Percentiles rank a stretch among this genome's conserved stretches.
These are phyloP conservation scores for Acrocalymma vagum DNA, from an alignment of 2,329 filamentous ascomycete genomes.

Conservation along the genomic window DNA sequence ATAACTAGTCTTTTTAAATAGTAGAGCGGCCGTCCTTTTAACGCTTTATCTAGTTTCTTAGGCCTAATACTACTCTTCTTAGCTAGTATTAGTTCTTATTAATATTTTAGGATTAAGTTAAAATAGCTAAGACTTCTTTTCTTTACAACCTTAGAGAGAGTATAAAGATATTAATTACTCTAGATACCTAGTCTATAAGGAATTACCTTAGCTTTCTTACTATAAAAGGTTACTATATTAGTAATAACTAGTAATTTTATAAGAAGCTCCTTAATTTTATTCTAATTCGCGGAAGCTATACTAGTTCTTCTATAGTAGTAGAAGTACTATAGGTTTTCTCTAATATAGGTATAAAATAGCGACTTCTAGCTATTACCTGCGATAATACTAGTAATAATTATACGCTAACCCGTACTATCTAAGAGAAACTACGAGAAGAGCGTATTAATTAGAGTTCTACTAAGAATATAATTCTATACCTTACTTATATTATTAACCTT, in stretches of 20 bases:
- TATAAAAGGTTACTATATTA: slow-evolving; percentile 15
- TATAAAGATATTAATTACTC: slow-evolving; percentile 9
- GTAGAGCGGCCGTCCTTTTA: slow-evolving; percentile 8
- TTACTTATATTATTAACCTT: slow-evolving; percentile 12
- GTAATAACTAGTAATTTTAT: slow-evolving; percentile 4
- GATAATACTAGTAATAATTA: slow-evolving; percentile 7
- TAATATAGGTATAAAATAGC: slow-evolving; percentile 2
- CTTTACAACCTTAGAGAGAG: slow-evolving; percentile 4
- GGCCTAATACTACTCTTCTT: slow-evolving; percentile 6
- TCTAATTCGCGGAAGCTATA: slow-evolving; percentile 2
- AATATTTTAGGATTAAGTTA: slow-evolving; percentile 5
- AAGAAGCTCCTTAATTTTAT: slow-evolving; percentile 15
- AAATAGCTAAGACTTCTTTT: background rate
- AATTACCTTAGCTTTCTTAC: slow-evolving; percentile 12
- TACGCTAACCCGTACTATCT: slow-evolving; percentile 1
- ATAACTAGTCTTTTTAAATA: slow-evolving; percentile 9
- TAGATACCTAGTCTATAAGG: slow-evolving; percentile 8
- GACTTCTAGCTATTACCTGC: slow-evolving; percentile 8
- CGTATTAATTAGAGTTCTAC: background rate
- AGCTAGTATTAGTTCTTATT: slow-evolving; percentile 12
- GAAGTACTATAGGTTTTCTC: slow-evolving; percentile 5
- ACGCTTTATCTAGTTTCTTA: slow-evolving; percentile 8
- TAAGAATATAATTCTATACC: slow-evolving; percentile 6
- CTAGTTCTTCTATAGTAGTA: slow-evolving; percentile 2
- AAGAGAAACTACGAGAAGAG: slow-evolving; percentile 1